Evolutionary conservation across 192 early-diverging fungal species (phyloP).

Genomic region (Linnemannia schmuckeri): DNA sequence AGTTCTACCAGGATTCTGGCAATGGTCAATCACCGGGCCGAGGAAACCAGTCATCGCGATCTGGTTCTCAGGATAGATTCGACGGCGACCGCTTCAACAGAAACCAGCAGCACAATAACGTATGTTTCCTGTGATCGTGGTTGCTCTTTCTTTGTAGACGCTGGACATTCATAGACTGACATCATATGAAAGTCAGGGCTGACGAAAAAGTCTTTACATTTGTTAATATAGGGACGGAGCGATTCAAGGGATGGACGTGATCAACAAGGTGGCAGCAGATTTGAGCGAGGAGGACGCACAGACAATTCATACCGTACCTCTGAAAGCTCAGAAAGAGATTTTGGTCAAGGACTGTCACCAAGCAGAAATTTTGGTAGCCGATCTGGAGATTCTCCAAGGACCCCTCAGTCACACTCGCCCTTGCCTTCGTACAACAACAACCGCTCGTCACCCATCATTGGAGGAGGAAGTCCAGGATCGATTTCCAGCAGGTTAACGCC

Average conservation of each 20-base stretch:
- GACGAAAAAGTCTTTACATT: background rate
- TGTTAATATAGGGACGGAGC: background rate
- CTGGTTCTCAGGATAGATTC: conserved; percentile 12
- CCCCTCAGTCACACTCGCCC: background rate
- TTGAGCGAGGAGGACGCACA: background rate
- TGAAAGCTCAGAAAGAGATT: conserved; percentile 4
- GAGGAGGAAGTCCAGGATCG: conserved; percentile 14
- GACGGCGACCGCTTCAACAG: conserved; percentile 7
- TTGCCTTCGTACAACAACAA: background rate
- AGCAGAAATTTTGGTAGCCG: background rate
- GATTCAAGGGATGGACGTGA: background rate
- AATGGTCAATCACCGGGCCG: background rate
- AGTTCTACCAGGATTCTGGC: conserved; percentile 8
- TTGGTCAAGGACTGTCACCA: background rate
- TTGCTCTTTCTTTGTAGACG: background rate
- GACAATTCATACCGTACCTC: conserved; percentile 14
- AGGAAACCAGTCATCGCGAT: background rate
- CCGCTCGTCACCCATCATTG: background rate
- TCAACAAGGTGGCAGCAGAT: background rate
- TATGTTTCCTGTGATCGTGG: background rate
- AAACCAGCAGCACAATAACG: background rate
- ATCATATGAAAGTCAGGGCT: background rate
- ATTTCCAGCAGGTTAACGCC: conserved; percentile 27
- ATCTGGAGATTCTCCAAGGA: background rate
- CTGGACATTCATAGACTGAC: no score